Base-by-base conservation (phyloP, 805 yeast species). In the Pachysolen tannophilus region DNA sequence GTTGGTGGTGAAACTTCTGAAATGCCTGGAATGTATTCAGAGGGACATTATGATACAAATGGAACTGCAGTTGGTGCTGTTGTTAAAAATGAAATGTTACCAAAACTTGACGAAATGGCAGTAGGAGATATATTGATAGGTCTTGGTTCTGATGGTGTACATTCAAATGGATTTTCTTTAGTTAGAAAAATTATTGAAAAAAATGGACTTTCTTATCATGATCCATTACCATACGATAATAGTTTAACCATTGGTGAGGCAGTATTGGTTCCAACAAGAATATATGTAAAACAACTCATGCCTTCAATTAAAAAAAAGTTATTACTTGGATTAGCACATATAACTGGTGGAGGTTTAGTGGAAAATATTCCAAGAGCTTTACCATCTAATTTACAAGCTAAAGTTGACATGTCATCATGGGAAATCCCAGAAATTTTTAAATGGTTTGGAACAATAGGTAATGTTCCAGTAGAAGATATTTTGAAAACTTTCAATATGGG, bases 41-140 rank as follows among this genome's bases (percentile, higher is more conserved):
- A 78, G 38, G 94, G 94, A 23, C 97, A 92, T 61, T 92, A 92
- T 55, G 99, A 92, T 60, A 88, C 96, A 41, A 92, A 90, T 53
- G 99, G 99, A 60, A 94, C 98, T 25, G 94, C 97, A 35, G 88
- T 92, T 29, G 99, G 99, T 52, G 98, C 98, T 10, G 97, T 92
- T 5, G 64, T 73, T 46, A 85, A 82, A 51, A 60, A 64, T 38
- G 69, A 73, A 41, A 74, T 92, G 32, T 66, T 92, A 45, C 99
- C 99, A 33, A 72, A 71, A 44, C 54, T 67, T 17, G 64, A 71
- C 17, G 66, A 60, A 32, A 85, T 92, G 94, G 49, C 63, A 20
- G 72, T 62, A 15, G 97, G 97, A 26, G 81, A 92, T 56, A 76
- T 87, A 13, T 56, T 92, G 28, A 65, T 92, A 33, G 99, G 98